These are phyloP conservation scores for Beauveria varroae DNA, from an alignment of 2,329 filamentous ascomycete genomes.

Conservation along the genomic window DNA sequence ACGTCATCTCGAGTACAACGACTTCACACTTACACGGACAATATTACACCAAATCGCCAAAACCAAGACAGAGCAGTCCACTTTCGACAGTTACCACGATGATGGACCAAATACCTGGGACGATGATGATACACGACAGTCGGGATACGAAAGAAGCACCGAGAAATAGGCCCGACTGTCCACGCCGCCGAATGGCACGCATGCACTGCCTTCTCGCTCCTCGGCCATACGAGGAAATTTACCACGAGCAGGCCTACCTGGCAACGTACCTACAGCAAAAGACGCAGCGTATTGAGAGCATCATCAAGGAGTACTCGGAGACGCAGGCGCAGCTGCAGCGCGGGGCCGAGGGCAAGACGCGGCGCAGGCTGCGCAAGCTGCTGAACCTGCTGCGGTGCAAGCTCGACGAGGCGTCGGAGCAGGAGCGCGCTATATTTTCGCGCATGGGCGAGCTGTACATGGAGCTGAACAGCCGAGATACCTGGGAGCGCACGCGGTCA, in stretches of 20 bases:
- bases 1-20: too few species aligned
- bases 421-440: slow-evolving; percentile 37
- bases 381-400: slow-evolving; percentile 33
- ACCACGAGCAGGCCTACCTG: slow-evolving; percentile 41
- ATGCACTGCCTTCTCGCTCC: slow-evolving; percentile 23
- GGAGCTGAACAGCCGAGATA: slow-evolving; percentile 39
- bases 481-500: slow-evolving; percentile 20
- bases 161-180: neutral
- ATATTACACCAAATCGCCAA: too few species aligned
- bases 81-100: neutral
- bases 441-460: slow-evolving; percentile 42
- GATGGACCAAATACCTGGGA: neutral
- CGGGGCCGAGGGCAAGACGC: slow-evolving; percentile 18
- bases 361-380: slow-evolving; percentile 32
- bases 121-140: too few species aligned
- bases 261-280: slow-evolving; percentile 32
- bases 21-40: too few species aligned
- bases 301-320: slow-evolving; percentile 31
- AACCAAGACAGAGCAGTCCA: too few species aligned
- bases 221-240: slow-evolving; percentile 34
- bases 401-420: slow-evolving; percentile 36
- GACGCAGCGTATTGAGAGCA: slow-evolving; percentile 26
- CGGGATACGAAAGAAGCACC: too few species aligned
- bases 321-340: slow-evolving; percentile 27
- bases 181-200: neutral